Base-by-base conservation (phyloP, 768 basidiomycete genomes). In the Asterophora lycoperdoides region DNA sequence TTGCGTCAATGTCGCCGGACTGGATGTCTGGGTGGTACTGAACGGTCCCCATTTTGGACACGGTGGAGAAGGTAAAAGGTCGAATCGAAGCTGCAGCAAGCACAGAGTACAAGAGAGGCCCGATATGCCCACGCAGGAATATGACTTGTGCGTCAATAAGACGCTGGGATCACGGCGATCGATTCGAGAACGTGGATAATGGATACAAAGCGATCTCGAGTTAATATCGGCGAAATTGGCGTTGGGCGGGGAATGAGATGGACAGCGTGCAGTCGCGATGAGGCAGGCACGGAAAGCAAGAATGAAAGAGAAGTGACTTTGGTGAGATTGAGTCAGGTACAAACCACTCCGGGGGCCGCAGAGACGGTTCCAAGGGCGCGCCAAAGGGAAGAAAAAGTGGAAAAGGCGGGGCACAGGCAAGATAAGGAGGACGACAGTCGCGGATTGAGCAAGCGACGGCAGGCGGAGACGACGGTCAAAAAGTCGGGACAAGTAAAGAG, bases 1-100 rank as follows among this genome's bases (percentile, higher is more conserved):
- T 71, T 52, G 64, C 52, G 33, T 54, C 58, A 38, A 59, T 54
- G 41, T 60, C 62, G 52, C 48, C 54, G 47, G 58, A 49, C 47
- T 62, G 61, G 39, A 61, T 46, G 46, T 64, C 62, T 64, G 64
- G 66, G 56, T 66, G 66, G 58, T 67, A 71, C 39, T 62, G 61
- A 48, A 55, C 56, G 29, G 54, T 41, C 45, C 53, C 58, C 59
- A 67, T 57, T 39, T 52, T 35, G 20, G 54, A 52, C 50, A 54
- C 56, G 40, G 32, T 39, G 52, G 49, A 41, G 30, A 44, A 36
- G 11, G 7, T 15, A 15, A 41, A 44, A n/a, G 43, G 33, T 51
- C 40, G 17, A 57, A 44, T 48, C 34, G 42, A 38, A 39, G 44
- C 20, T 15, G 33, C 41, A 33, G 26, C 30, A 29, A 41, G 23